Evolutionary conservation across 2,329 filamentous ascomycete genomes (phyloP).

Genomic region (Fusarium protoensiforme): DNA sequence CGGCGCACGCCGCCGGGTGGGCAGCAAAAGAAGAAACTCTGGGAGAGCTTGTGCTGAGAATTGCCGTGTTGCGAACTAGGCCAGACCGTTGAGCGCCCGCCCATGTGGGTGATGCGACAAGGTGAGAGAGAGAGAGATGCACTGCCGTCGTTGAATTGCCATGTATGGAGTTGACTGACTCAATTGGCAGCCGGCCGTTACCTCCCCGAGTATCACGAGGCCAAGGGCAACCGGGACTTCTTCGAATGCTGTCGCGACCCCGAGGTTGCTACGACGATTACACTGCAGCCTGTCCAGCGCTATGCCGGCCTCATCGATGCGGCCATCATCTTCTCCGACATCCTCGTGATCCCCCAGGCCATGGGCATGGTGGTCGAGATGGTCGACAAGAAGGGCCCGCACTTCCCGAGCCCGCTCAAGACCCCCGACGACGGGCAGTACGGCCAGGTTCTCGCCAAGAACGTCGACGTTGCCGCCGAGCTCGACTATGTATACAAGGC

Average conservation of each 20-base stretch:
- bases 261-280: conserved; percentile 92
- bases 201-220: conserved; percentile 96
- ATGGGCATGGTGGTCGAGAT: conserved; percentile 99
- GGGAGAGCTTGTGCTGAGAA: conserved; percentile 34
- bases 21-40: conserved; percentile 1
- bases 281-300: conserved; percentile 93
- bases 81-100: conserved; percentile 89
- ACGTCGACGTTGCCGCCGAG: conserved; percentile 87
- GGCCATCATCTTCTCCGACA: conserved; percentile 99
- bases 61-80: conserved; percentile 61
- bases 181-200: conserved; percentile 83
- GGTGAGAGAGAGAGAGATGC: conserved; percentile 64
- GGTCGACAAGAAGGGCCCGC: conserved; percentile 96
- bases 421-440: conserved; percentile 88
- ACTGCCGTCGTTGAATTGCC: conserved; percentile 2
- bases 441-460: conserved; percentile 75
- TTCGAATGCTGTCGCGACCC: conserved; percentile 97
- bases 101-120: conserved; percentile 99
- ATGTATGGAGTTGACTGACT: conserved; percentile 3
- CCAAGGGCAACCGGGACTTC: conserved; percentile 91
- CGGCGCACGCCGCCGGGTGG: neutral
- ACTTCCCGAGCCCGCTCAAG: conserved; percentile 87
- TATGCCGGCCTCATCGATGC: conserved; percentile 92
- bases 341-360: conserved; percentile 96
- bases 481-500: conserved; percentile 96